Evolutionary conservation across 129 eudicot genomes (phyloP).

Genomic region (Saposhnikovia divaricata): DNA sequence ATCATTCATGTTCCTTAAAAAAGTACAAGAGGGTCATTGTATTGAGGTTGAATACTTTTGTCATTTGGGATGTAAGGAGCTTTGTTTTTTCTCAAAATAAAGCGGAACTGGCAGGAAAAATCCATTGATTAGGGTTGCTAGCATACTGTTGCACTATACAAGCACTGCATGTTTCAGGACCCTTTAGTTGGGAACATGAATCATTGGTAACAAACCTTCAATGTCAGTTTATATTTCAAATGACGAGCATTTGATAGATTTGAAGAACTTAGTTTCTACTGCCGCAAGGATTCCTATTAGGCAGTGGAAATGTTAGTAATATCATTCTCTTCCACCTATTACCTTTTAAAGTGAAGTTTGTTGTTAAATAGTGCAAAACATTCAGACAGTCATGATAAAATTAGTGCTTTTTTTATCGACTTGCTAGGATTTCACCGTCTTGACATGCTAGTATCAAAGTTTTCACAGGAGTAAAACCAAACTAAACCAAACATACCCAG

Average conservation of each 20-base stretch:
- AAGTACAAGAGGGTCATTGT: conserved; percentile 28
- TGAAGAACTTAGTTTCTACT: conserved; percentile 53
- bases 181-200: conserved; percentile 84
- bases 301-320: background rate
- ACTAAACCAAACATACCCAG: too few relatives aligned
- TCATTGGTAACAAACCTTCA: conserved; percentile 66
- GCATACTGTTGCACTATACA: conserved; percentile 63
- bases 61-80: conserved; percentile 24
- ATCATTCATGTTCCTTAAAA: conserved; percentile 29
- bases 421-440: conserved; percentile 7
- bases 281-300: conserved; percentile 19
- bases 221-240: conserved; percentile 69
- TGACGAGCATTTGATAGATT: conserved; percentile 80
- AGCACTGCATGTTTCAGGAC: conserved; percentile 92
- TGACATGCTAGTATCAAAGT: conserved; percentile 21
- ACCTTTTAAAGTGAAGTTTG: conserved; percentile 5
- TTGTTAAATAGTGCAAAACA: conserved; percentile 27
- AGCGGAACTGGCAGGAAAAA: conserved; percentile 37
- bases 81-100: conserved; percentile 15
- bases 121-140: conserved; percentile 67
- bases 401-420: conserved; percentile 9
- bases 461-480: background rate
- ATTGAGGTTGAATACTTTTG: conserved; percentile 71
- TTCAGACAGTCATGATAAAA: conserved; percentile 14
- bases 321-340: background rate